Evolutionary conservation across 1,284 basidiomycete genomes (phyloP).

Genomic region (Cryptococcus deneoformans): DNA sequence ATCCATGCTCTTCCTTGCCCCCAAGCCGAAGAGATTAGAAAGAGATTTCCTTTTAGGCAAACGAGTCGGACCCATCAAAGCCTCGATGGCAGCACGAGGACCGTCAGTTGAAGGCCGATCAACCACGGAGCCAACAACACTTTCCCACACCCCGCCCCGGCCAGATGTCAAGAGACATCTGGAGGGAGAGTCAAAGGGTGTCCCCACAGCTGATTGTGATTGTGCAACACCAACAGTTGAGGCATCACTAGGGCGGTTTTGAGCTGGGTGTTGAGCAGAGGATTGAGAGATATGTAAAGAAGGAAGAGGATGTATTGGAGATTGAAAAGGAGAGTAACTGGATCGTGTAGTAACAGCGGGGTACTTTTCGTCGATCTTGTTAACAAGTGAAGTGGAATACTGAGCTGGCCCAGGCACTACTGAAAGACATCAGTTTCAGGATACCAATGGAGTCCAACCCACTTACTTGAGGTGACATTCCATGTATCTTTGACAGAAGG

Average conservation of each 20-base stretch:
- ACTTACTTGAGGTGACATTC: background rate
- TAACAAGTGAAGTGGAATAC: constrained; percentile 1
- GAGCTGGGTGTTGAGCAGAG: background rate
- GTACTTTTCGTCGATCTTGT: constrained; percentile 16
- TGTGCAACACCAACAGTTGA: too few relatives aligned
- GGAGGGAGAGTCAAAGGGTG: background rate
- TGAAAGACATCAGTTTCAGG: too few relatives aligned
- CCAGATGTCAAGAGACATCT: too few relatives aligned
- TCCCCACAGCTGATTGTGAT: too few relatives aligned
- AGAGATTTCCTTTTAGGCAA: constrained; percentile 43
- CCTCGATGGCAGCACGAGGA: constrained; percentile 12
- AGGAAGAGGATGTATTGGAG: too few relatives aligned
- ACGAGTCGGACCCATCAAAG: constrained; percentile 11
- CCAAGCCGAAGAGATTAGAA: constrained; percentile 34
- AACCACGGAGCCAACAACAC: background rate
- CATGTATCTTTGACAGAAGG: constrained; percentile 4
- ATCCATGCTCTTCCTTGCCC: constrained; percentile 23
- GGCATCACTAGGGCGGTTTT: background rate
- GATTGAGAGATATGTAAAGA: constrained; percentile 5
- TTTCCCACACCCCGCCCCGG: constrained; percentile 6
- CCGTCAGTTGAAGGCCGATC: constrained; percentile 9
- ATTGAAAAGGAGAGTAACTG: background rate
- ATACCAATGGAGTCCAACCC: background rate
- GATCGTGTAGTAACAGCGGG: constrained; percentile 10
- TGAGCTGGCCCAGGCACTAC: background rate